These are phyloP conservation scores for Capronia epimyces DNA, from an alignment of 2,329 filamentous ascomycete species.

Conservation along the genomic window DNA sequence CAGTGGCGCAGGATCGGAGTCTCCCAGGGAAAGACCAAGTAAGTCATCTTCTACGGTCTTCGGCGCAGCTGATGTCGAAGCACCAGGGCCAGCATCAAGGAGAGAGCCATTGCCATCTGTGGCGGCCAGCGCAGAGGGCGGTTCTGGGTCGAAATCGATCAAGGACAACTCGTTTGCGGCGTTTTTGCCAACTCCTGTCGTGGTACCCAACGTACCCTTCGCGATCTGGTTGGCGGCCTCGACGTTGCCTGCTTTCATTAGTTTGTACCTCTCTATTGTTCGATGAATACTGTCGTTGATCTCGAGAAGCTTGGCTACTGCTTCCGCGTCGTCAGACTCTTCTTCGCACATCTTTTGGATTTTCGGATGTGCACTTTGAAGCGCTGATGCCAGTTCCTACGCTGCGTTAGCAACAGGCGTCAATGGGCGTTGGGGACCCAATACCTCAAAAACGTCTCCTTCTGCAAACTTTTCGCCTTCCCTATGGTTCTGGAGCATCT, in stretches of 20 bases:
- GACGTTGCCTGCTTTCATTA: conserved; percentile 91
- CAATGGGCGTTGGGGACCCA: neutral
- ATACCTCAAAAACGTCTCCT: conserved; percentile 62
- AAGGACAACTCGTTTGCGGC: conserved; percentile 76
- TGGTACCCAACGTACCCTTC: conserved; percentile 68
- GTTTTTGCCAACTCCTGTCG: conserved; percentile 59
- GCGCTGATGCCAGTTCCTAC: conserved; percentile 76
- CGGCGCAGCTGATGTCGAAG: conserved; percentile 45
- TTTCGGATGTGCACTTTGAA: conserved; percentile 93
- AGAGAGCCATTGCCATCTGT: conserved; percentile 35
- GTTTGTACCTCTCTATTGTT: conserved; percentile 89
- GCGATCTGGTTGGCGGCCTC: conserved; percentile 78
- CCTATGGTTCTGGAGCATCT: conserved; percentile 79
- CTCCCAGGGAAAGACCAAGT: conserved; percentile 76
- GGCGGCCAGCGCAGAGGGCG: conserved; percentile 33
- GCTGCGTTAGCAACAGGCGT: conserved; percentile 9
- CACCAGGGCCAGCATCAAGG: conserved; percentile 40
- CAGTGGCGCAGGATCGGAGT: conserved; percentile 63
- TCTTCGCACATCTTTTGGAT: conserved; percentile 99
- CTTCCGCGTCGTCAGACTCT: conserved; percentile 93
- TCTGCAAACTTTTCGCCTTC: conserved; percentile 72
- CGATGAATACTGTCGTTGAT: conserved; percentile 99
- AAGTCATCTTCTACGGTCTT: conserved; percentile 82
- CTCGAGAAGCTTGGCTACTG: conserved; percentile 88
- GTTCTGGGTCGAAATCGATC: conserved; percentile 75